Evolutionary conservation across 164 flowering plant species (phyloP), one percentile per base, ranked within the genome.

Genomic region (Platanus orientalis): DNA sequence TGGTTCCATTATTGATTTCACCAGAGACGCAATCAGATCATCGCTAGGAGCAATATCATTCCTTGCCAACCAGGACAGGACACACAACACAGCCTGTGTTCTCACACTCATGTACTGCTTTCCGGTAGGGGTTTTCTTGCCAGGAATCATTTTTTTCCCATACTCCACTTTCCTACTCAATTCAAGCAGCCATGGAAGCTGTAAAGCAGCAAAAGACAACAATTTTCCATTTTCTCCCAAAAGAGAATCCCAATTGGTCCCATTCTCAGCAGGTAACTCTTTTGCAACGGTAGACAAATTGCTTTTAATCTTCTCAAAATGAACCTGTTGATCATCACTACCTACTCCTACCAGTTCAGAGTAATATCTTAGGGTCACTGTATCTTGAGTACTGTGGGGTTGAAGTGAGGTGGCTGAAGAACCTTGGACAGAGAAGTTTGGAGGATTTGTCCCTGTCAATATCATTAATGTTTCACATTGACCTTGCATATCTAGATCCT

Each of bases 171-270:
- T 77, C 64, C 65, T 72, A 76, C 83, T 79, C 69, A 94, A 74
- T 52, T 89, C 84, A 67, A 88, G 78, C 82, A 94, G 76, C 97
- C 93, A 89, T 28, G 97, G 99, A 69, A 94, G 90, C 44, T 86
- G 80, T 61, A 74, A 65, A 59, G 80, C 81, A 71, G 92, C 88
- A 79, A 91, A 91, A 30, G 93, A 77, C 39, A 78, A 48, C 26
- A 85, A 17, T 72, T 91, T 94, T 3, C 86, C 81, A 70, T 88
- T 85, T 59, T 89, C 97, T 62, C 54, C 63, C 63, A 89, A 54
- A 63, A 80, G 61, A 64, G 81, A 63, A 54, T 84, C 92, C 88
- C 83, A 81, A 58, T 58, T 65, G 42, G 65, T 65, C 57, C 73
- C 83, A 67, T 73, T 70, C 21, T 77, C 86, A 45, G 65, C 40